These are phyloP conservation scores for Candida endomychidarum DNA, from an alignment of 805 yeast genomes.

Conservation along the genomic window DNA sequence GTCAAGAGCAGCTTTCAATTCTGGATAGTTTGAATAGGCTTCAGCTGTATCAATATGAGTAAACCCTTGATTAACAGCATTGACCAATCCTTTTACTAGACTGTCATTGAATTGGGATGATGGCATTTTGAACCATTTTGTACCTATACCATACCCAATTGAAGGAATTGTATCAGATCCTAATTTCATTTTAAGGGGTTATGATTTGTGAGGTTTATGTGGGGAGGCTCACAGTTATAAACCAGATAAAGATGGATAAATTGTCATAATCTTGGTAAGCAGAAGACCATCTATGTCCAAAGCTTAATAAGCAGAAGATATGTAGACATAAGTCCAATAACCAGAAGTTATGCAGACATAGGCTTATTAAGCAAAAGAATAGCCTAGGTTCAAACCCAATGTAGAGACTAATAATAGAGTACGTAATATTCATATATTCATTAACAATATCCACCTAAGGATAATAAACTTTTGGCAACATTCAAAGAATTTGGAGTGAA, in stretches of 20 bases:
- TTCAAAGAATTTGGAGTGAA: slow-evolving; percentile 47
- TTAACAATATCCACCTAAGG: slow-evolving; percentile 31
- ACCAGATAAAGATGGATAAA: too few relatives aligned
- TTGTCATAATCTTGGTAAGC: too few relatives aligned
- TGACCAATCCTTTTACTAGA: slow-evolving; percentile 14
- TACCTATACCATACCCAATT: slow-evolving; percentile 55
- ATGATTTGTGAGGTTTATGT: too few relatives aligned
- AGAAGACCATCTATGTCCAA: too few relatives aligned
- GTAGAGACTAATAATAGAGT: too few relatives aligned
- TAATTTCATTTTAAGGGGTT: not conserved
- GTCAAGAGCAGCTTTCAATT: slow-evolving; percentile 51
- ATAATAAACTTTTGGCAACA: slow-evolving; percentile 46
- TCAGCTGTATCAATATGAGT: slow-evolving; percentile 67
- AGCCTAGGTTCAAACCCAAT: too few relatives aligned
- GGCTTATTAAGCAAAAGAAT: too few relatives aligned
- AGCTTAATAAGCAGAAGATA: too few relatives aligned
- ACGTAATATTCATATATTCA: slow-evolving; percentile 3
- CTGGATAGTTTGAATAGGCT: slow-evolving; percentile 55
- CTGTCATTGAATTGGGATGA: not conserved
- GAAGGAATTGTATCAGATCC: slow-evolving; percentile 32
- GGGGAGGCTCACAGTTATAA: too few relatives aligned
- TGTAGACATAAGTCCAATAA: too few relatives aligned
- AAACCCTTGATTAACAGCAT: slow-evolving; percentile 38
- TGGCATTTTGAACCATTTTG: slow-evolving; percentile 48
- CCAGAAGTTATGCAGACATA: too few relatives aligned